Evolutionary conservation across 2,329 filamentous ascomycete genomes (phyloP), one percentile per base, ranked within the genome.

Genomic region (Fusarium devonianum): DNA sequence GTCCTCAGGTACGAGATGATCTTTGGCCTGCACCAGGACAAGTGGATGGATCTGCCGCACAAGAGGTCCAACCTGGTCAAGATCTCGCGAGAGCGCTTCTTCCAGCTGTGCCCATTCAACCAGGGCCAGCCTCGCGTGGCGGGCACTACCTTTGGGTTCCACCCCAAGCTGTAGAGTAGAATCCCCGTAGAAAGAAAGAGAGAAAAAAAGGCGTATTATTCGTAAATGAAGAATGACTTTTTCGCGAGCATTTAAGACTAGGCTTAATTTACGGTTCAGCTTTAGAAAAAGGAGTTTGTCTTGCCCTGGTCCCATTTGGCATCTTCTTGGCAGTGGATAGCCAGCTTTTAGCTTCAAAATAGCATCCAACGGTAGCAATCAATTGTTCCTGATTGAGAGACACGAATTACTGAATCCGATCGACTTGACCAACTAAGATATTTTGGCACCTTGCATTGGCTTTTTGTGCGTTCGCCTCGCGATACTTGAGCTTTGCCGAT

Each of bases 1-100:
- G 85, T 91, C 7, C 74, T 91, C 49, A 83, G 83, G 50, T 91
- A 91, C 67, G 88, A 92, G 63, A 80, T 89, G 49, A 82, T 86
- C 43, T 86, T 89, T 62, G 88, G 88, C 1, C 86, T 91, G 62
- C 82, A 84, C 13, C 77, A 91, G 25, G 83, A 87, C 62, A 88
- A 88, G 71, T 85, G 88, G 58, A 83, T 90, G 57, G 87, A 90
- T 59, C 70, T 90, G 56, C 85, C 85, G 11, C 84, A 89, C 63
- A 90, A 90, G 76, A 78, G 87, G 25, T 85, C 85, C 48, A 86
- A 85, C 3, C 78, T 88, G 34, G 80, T 88, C 67, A 76, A 78
- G 53, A 86, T 85, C 62, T 81, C 81, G 33, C 73, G 86, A 8
- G 84, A 86, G 68, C 78, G 85, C 52, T 89, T 88, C 75, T 89